Evolutionary conservation across 371 early-diverging fungal genomes (phyloP).

Genomic region (Apophysomyces variabilis): DNA sequence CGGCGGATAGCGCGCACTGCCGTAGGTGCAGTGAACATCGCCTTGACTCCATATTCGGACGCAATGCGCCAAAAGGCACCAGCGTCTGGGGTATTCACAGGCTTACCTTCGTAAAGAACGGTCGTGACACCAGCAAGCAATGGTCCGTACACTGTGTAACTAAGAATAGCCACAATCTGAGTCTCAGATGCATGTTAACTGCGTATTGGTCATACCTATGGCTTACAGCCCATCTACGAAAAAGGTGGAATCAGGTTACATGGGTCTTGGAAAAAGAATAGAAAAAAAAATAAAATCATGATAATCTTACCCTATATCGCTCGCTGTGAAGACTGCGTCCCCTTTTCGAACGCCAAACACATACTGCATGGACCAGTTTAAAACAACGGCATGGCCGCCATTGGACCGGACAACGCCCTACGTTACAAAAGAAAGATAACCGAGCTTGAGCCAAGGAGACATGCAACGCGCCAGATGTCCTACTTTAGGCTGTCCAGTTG

Average conservation of each 20-base stretch:
- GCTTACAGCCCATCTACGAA: slow-evolving; percentile 85
- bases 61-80: slow-evolving; percentile 83
- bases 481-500: slow-evolving; percentile 82
- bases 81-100: slow-evolving; percentile 83
- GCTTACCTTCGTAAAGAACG: slow-evolving; percentile 91
- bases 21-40: slow-evolving; percentile 94
- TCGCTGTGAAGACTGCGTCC: slow-evolving; percentile 79
- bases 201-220: slow-evolving; percentile 55
- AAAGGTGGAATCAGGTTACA: too few relatives aligned
- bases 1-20: slow-evolving; percentile 86
- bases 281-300: background rate
- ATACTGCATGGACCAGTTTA: slow-evolving; percentile 78
- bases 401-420: slow-evolving; percentile 91
- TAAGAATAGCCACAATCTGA: slow-evolving; percentile 16
- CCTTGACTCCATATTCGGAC: slow-evolving; percentile 76
- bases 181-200: background rate
- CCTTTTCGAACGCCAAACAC: slow-evolving; percentile 79
- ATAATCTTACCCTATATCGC: slow-evolving; percentile 77
- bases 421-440: background rate
- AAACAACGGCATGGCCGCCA: slow-evolving; percentile 88
- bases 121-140: slow-evolving; percentile 85
- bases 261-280: background rate
- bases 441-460: background rate
- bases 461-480: background rate
- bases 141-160: slow-evolving; percentile 91